Base-by-base conservation (phyloP, 805 yeast species). In the Tanozyma kutaoensis region DNA sequence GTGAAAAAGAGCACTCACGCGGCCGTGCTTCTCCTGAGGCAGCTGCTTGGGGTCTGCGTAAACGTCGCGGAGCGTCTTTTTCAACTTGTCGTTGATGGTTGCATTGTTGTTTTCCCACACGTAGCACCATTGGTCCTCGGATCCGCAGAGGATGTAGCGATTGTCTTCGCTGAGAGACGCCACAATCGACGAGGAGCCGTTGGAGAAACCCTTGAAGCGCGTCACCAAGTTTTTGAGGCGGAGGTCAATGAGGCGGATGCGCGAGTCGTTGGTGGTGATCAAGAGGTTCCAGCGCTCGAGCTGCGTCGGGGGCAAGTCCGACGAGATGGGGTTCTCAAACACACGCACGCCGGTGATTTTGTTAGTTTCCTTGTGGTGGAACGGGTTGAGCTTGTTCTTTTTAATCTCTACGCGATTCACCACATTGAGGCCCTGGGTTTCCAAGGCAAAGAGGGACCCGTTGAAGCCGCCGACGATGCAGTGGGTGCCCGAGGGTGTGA, bases 81-180 rank as follows among this genome's bases (percentile, higher is more conserved):
- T 50, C 28, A 62, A 40, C 38, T 40, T 54, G 36, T 48, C 61
- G 43, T 54, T 65, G 37, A 52, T 54, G 38, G 53, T 55, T 20
- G 50, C 42, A 29, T 58, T 56, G 35, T 58, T 52, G 37, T 60
- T 48, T 29, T 66, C 64, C 97, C 97, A 88, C 9, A 81, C 54
- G 43, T 85, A 86, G 10, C 80, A 69, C 73, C 85, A 73, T 38
- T 80, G 82, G 51, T 86, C 91, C 45, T 86, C 95, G 9, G 93
- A 78, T 0, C 94, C 94, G 6, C 79, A 62, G 7, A 85, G 63
- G 5, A 85, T 64, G 41, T 68, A 69, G 9, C 52, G 42, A 28
- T 59, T 52, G 38, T 73, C 73, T 27, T 71, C 81, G 14, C 75
- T 69, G 2, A 68, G 43, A 0, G 69, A 50, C 0, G 95, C 95